Evolutionary conservation across 495 filamentous ascomycete species (phyloP), one percentile per base, ranked within the genome.

Genomic region (Lineolata rhizophorae): DNA sequence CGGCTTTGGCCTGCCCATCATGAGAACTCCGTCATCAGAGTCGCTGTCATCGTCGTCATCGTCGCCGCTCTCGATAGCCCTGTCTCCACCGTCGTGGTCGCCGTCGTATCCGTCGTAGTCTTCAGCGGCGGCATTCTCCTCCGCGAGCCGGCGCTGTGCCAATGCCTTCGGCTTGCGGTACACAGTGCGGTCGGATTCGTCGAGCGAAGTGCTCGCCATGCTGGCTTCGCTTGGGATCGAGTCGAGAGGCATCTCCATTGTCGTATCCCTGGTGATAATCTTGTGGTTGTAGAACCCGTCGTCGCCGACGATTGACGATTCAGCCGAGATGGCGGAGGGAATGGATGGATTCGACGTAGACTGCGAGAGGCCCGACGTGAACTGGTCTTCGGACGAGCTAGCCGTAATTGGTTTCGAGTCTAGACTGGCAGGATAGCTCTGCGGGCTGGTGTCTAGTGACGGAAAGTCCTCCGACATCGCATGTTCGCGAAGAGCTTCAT

Each of bases 91-190:
- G 37, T 34, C 30, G 15, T 39, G 44, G 33, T 61, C 58, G 1
- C 52, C 60, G 24, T 52, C 58, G 37, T 67, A 65, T 8, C 61
- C 60, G 13, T 61, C 61, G 13, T 64, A 60, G 20, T 67, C 60
- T 5, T 66, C 61, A 4, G 38, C 22, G 10, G 38, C 33, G 24
- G 42, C 37, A n/a, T n/a, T 25, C 22, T 6, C 22, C 6, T 25
- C 22, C n/a, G 22, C 6, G 22, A n/a, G 22, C 22, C n/a, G n/a
- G n/a, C n/a, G n/a, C n/a, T n/a, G 20, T 46, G n/a, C n/a, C n/a
- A 3, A 42, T 38, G 11, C 27, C 16, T 30, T 16, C 27, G 27
- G 5, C 9, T 5, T 30, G 8, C 10, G 16, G 16, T 30, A 5
- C 8, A 16, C 27, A 11, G 12, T 25, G 8, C 22, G 22, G 12